A percentile compares a stretch with the other conserved stretches of the same genome.
Conservation (phyloP, 345 rosid species). For the Moricandia moricandioides region DNA sequence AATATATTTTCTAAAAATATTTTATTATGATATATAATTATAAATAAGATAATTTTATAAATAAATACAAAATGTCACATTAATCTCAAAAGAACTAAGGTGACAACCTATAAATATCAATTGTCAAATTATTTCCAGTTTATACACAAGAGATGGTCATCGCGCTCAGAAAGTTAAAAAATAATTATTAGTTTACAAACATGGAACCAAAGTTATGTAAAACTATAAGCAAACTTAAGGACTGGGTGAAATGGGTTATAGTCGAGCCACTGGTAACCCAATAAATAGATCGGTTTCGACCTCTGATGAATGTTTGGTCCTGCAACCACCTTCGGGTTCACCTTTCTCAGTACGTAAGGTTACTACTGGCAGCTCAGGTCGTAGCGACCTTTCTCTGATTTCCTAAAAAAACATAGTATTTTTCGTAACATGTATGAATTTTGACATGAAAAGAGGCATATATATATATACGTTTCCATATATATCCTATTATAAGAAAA, state of each 20-base stretch:
- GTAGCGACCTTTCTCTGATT: slow-evolving; percentile 15
- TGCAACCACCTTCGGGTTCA: slow-evolving; percentile 2
- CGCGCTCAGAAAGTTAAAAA: background rate
- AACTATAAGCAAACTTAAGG: background rate
- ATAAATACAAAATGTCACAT: background rate
- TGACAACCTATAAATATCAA: slow-evolving; percentile 3
- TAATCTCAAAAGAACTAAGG: background rate
- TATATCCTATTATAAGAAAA: too few species aligned
- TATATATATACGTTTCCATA: too few species aligned
- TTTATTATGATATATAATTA: too few species aligned
- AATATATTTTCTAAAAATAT: too few species aligned
- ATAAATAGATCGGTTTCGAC: slow-evolving; percentile 53
- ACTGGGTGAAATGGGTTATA: background rate
- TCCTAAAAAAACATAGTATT: slow-evolving; percentile 12
- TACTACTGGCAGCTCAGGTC: background rate
- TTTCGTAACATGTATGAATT: background rate
- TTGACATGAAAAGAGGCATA: background rate
- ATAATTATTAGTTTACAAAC: background rate
- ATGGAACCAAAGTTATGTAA: background rate
- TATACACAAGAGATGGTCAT: background rate
- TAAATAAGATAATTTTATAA: too few species aligned
- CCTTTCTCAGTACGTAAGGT: background rate
- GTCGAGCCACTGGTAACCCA: slow-evolving; percentile 42
- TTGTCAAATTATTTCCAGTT: slow-evolving; percentile 2
- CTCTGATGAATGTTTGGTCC: slow-evolving; percentile 38